These are phyloP conservation scores for Amanita muscaria DNA, from an alignment of 768 basidiomycete species.

Conservation along the genomic window DNA sequence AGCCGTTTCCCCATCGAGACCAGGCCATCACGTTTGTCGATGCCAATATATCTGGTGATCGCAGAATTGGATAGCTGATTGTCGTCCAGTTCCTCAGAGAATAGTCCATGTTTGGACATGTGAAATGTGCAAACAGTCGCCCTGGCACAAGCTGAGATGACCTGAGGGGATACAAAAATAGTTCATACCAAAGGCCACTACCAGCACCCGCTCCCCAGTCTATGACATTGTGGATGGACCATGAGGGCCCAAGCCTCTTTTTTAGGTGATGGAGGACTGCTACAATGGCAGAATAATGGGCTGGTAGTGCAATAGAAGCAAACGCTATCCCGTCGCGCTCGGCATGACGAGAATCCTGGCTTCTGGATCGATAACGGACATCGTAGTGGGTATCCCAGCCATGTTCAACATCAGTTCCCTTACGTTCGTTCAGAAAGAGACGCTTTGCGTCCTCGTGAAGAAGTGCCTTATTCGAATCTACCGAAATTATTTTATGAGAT, in stretches of 20 bases:
- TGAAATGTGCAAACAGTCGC: slow-evolving; percentile 62
- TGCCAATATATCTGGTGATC: slow-evolving; percentile 55
- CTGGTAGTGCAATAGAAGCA: slow-evolving; percentile 76
- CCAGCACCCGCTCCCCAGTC: slow-evolving; percentile 86
- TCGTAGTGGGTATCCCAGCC: slow-evolving; percentile 52
- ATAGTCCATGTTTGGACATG: slow-evolving; percentile 15
- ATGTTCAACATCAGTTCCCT: slow-evolving; percentile 19
- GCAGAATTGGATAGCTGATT: slow-evolving; percentile 38
- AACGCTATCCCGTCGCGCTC: slow-evolving; percentile 78
- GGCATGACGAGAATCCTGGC: slow-evolving; percentile 49
- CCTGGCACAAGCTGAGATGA: slow-evolving; percentile 31
- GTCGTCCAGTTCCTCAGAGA: slow-evolving; percentile 22
- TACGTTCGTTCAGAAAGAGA: slow-evolving; percentile 40
- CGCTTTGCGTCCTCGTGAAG: slow-evolving; percentile 67
- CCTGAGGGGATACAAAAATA: slow-evolving; percentile 3
- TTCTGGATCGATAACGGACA: slow-evolving; percentile 48
- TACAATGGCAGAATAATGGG: slow-evolving; percentile 73
- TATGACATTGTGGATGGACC: slow-evolving; percentile 51
- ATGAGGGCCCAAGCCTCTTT: slow-evolving; percentile 53
- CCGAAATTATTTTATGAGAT: slow-evolving; percentile 10
- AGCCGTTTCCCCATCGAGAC: slow-evolving; percentile 58
- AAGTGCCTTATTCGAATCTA: slow-evolving; percentile 55
- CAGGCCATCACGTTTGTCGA: slow-evolving; percentile 73
- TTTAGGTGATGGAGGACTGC: slow-evolving; percentile 66
- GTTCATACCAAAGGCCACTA: slow-evolving; percentile 69